phyloP scores from a whole-genome alignment of 2,329 filamentous ascomycete genomes.

The Trichoderma endophyticum region DNA sequence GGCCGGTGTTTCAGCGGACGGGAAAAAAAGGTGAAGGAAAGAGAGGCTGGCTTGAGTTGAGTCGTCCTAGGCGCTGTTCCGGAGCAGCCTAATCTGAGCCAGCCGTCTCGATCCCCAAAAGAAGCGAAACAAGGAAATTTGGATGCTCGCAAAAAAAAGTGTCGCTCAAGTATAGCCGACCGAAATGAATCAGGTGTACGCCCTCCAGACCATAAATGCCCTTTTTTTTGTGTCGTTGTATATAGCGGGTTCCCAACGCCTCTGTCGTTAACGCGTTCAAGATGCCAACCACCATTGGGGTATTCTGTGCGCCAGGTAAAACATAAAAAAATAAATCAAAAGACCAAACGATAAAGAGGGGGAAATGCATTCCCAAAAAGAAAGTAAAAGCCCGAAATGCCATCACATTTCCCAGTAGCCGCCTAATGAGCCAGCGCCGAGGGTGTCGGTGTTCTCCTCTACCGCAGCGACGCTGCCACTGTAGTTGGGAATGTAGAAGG shows the following conservation, averaged over 20 bases:
- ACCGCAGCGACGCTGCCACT: slow-evolving; percentile 36
- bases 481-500: slow-evolving; percentile 50
- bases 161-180: slow-evolving; percentile 17
- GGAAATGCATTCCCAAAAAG: background rate
- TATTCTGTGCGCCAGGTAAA: slow-evolving; percentile 31
- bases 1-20: slow-evolving; percentile 18
- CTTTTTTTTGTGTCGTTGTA: slow-evolving; percentile 15
- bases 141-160: slow-evolving; percentile 11
- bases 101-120: slow-evolving; percentile 5
- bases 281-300: slow-evolving; percentile 25
- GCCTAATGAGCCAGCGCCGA: slow-evolving; percentile 32
- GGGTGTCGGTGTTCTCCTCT: slow-evolving; percentile 36
- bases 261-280: slow-evolving; percentile 14
- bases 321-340: slow-evolving; percentile 9
- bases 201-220: slow-evolving; percentile 11
- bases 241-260: slow-evolving; percentile 18
- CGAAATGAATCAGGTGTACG: background rate
- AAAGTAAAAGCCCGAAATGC: slow-evolving; percentile 7
- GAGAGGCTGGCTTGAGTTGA: slow-evolving; percentile 16
- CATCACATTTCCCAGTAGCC: slow-evolving; percentile 37
- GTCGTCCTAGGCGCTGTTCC: slow-evolving; percentile 7
- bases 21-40: slow-evolving; percentile 22
- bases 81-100: slow-evolving; percentile 9
- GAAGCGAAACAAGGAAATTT: slow-evolving; percentile 18
- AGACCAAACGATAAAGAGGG: background rate